phyloP scores from a whole-genome alignment of 768 basidiomycete species.

The Agaricus sinodeliciosus region DNA sequence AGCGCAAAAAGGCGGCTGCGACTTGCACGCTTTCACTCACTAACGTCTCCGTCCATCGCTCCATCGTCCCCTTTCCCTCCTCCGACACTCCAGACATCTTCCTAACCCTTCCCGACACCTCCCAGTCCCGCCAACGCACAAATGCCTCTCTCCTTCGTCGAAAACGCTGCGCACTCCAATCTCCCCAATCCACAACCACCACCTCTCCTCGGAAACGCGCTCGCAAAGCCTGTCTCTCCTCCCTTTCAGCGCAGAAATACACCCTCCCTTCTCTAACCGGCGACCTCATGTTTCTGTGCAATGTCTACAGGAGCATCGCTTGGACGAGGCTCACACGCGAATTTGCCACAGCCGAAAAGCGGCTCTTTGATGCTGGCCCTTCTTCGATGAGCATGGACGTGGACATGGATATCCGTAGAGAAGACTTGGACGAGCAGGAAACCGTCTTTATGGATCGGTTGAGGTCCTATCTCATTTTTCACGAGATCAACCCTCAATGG shows the following conservation, averaged over 20 bases:
- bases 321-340: not conserved
- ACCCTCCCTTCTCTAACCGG: not conserved
- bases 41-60: constrained; percentile 2
- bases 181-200: not conserved
- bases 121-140: not conserved
- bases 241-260: too few species aligned
- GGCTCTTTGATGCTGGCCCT: not conserved
- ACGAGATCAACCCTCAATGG: constrained; percentile 5
- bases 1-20: constrained; percentile 1
- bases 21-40: constrained; percentile 9
- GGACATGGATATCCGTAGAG: not conserved
- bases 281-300: constrained; percentile 6
- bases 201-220: constrained; percentile 8
- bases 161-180: not conserved
- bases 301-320: constrained; percentile 6
- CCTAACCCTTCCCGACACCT: too few species aligned
- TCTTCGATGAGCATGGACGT: not conserved
- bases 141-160: constrained; percentile 3
- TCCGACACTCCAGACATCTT: not conserved
- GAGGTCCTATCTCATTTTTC: constrained; percentile 5
- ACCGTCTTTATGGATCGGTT: constrained; percentile 1
- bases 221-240: constrained; percentile 3
- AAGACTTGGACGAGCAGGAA: constrained; percentile 7
- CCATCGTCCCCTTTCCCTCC: not conserved
- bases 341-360: not conserved